phyloP scores from a whole-genome alignment of 495 filamentous ascomycete genomes.

The Amphirosellinia nigrospora region DNA sequence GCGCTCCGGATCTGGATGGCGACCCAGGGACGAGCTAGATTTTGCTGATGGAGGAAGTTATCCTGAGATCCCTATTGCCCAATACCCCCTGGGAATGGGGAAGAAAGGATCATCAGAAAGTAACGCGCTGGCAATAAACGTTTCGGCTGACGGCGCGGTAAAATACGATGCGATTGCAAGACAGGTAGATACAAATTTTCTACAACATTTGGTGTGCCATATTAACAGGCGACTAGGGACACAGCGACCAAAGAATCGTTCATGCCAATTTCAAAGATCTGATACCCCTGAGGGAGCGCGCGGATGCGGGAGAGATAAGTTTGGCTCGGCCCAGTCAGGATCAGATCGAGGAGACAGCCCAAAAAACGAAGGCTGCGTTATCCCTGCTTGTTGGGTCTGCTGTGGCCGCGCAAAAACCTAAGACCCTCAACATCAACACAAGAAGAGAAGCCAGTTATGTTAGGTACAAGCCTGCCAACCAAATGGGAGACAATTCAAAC shows the following conservation, averaged over 20 bases:
- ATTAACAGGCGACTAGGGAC: constrained; percentile 54
- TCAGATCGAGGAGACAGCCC: constrained; percentile 78
- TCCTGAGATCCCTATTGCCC: constrained; percentile 86
- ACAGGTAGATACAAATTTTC: constrained; percentile 45
- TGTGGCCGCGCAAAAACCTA: constrained; percentile 91
- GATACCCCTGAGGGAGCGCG: constrained; percentile 91
- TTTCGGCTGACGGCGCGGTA: constrained; percentile 88
- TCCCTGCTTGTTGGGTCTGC: constrained; percentile 82
- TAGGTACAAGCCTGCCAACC: constrained; percentile 91
- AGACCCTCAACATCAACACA: constrained; percentile 81
- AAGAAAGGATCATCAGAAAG: constrained; percentile 74
- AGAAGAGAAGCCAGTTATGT: constrained; percentile 91
- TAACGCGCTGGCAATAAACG: constrained; percentile 89
- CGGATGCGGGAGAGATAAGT: constrained; percentile 92
- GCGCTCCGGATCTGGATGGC: constrained; percentile 84
- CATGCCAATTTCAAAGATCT: constrained; percentile 97
- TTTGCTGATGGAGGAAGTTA: constrained; percentile 97
- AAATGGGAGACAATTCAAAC: constrained; percentile 89
- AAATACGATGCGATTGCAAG: constrained; percentile 97
- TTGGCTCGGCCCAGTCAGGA: constrained; percentile 86
- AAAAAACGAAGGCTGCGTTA: constrained; percentile 86
- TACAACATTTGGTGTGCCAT: background rate
- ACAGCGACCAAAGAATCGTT: constrained; percentile 80
- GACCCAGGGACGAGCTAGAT: constrained; percentile 89
- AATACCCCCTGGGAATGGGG: constrained; percentile 92